Base-by-base conservation (phyloP, 2,329 filamentous ascomycete genomes). In the Tolypocladium nubicola region DNA sequence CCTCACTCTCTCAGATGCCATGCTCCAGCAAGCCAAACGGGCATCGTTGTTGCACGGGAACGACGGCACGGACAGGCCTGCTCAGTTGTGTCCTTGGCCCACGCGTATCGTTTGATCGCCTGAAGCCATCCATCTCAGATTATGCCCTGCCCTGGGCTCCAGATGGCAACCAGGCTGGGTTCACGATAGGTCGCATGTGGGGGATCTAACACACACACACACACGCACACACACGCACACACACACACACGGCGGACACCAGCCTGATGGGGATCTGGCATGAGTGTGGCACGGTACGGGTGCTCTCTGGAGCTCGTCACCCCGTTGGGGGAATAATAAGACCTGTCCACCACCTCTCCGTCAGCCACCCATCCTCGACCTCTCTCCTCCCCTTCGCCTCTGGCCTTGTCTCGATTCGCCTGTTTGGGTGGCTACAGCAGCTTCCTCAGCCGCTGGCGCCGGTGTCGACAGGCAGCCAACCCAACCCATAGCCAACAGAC, bases 371-470 rank as follows among this genome's bases (percentile, higher is more conserved):
- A 54, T 50, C 56, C 58, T 59, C 61, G 59, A 54, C 59, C 61
- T 61, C 60, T 59, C 61, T 61, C 59, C 59, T 61, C 53, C 59
- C 47, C 56, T 55, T 58, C 57, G 57, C 60, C 62, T 61, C 57
- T 63, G 60, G 64, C 58, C 59, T 61, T 62, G 53, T 56, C 64
- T 59, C 60, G 58, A 57, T 61, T 64, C 63, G 61, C 61, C 60
- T 58, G 60, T 62, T 60, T 56, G 61, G 63, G 58, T 60, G 64
- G 63, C 62, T 59, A 66, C 58, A 62, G 59, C 61, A 63, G 59
- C 61, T 64, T 65, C 63, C 66, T 67, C 66, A 63, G 63, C 64
- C 56, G 61, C 64, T 61, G 63, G 61, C 65, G 62, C 61, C 63
- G 63, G 63, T 63, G 61, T 65, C 60, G 58, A 67, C 61, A 60